A percentile compares a stretch with the other conserved stretches of the same genome.
phyloP scores from a whole-genome alignment of 2,329 filamentous ascomycete genomes.

The Fusarium anthophilum region DNA sequence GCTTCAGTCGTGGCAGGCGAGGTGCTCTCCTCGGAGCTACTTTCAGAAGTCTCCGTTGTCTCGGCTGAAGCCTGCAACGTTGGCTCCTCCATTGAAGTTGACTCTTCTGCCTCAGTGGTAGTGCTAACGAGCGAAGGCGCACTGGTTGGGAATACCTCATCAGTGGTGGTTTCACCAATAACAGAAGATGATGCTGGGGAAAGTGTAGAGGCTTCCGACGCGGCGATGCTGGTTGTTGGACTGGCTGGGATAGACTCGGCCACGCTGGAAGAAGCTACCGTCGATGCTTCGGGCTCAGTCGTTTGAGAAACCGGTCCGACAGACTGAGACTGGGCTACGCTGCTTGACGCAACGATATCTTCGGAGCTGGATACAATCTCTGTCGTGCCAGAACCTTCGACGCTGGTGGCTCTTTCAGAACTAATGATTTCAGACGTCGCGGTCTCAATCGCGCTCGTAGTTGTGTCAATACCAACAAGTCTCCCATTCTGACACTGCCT shows the following conservation, averaged over 20 bases:
- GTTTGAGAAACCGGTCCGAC: not conserved
- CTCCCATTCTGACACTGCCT: not conserved
- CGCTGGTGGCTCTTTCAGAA: accelerated
- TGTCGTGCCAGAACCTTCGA: not conserved
- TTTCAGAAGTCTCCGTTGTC: not conserved
- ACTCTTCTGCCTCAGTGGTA: not conserved
- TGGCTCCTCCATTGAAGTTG: not conserved
- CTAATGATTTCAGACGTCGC: not conserved
- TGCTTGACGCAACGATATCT: not conserved
- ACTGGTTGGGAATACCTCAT: not conserved
- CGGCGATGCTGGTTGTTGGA: not conserved
- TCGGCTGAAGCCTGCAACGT: not conserved
- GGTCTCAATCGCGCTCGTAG: not conserved
- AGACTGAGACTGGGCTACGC: not conserved
- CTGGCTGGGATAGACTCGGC: not conserved
- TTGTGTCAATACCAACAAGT: not conserved
- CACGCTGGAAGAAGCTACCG: not conserved
- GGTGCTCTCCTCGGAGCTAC: not conserved
- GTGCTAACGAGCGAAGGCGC: not conserved
- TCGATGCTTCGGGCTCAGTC: not conserved
- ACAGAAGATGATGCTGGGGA: not conserved
- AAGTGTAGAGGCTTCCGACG: not conserved
- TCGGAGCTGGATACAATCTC: not conserved
- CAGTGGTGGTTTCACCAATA: not conserved
- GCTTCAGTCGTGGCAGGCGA: not conserved